phyloP scores from a whole-genome alignment of 768 basidiomycete genomes.

The Boletus tomentosulus region DNA sequence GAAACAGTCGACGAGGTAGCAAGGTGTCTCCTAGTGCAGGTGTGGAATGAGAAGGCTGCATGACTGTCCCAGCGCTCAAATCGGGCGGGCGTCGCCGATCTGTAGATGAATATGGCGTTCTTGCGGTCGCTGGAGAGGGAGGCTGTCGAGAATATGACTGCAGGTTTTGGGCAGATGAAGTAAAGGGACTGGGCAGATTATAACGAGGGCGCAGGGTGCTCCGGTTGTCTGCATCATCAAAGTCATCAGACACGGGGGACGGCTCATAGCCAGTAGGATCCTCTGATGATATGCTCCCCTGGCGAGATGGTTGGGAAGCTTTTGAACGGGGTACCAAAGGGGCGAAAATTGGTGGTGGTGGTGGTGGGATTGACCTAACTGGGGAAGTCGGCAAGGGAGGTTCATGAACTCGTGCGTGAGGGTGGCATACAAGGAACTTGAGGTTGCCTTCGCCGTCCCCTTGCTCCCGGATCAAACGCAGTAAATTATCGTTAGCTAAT shows the following conservation, averaged over 20 bases:
- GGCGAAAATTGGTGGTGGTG: conserved; percentile 41
- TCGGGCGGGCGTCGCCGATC: conserved; percentile 29
- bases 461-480: conserved; percentile 63
- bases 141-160: conserved; percentile 40
- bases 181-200: conserved; percentile 27
- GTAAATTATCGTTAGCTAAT: conserved; percentile 63
- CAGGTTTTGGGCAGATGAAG: conserved; percentile 36
- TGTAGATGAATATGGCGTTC: conserved; percentile 19
- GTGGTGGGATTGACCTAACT: conserved; percentile 46
- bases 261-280: conserved; percentile 69
- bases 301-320: conserved; percentile 51
- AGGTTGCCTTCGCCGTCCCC: conserved; percentile 79
- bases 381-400: conserved; percentile 37
- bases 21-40: conserved; percentile 31
- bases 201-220: conserved; percentile 43
- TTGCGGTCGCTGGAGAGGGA: conserved; percentile 32
- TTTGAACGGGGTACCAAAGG: conserved; percentile 49
- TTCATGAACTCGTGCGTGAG: conserved; percentile 58
- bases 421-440: conserved; percentile 78
- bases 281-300: conserved; percentile 68
- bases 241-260: conserved; percentile 47
- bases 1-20: conserved; percentile 23
- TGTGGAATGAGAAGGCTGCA: conserved; percentile 27
- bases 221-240: conserved; percentile 54
- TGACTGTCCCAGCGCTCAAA: conserved; percentile 10